phyloP scores from a whole-genome alignment of 768 basidiomycete species.

The Kwoniella heveanensis region DNA sequence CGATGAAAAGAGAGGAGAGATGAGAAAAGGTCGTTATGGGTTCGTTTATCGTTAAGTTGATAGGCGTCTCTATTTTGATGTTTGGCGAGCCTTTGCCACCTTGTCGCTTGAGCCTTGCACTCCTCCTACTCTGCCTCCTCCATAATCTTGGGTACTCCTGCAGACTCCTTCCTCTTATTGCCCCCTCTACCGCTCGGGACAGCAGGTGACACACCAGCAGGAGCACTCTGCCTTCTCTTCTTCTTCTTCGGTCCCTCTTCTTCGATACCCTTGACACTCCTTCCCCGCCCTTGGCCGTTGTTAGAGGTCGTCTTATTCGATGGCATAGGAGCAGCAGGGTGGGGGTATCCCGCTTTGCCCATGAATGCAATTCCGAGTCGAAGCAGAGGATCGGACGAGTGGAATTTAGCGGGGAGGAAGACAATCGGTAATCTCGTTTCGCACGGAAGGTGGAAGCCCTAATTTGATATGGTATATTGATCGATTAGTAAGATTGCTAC shows the following conservation, averaged over 20 bases:
- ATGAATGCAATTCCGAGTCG: conserved; percentile 48
- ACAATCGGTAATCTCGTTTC: conserved; percentile 39
- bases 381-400: conserved; percentile 42
- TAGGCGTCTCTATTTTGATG: not conserved
- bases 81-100: not conserved
- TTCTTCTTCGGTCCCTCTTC: conserved; percentile 34
- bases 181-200: not conserved
- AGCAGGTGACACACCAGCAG: conserved; percentile 13
- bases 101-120: not conserved
- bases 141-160: conserved; percentile 13
- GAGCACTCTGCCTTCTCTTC: conserved; percentile 41
- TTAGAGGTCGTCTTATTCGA: not conserved
- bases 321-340: conserved; percentile 18
- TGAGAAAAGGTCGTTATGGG: not conserved
- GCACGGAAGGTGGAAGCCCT: conserved; percentile 47
- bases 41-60: not conserved
- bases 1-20: not conserved
- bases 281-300: conserved; percentile 1
- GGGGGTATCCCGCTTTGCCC: conserved; percentile 37
- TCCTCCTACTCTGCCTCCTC: conserved; percentile 13
- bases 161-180: conserved; percentile 8
- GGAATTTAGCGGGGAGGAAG: conserved; percentile 52
- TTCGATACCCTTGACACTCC: not conserved
- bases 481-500: too few species aligned
- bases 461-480: too few species aligned